Evolutionary conservation across 2,329 filamentous ascomycete genomes (phyloP).

Genomic region (Chalaropsis thielavioides): DNA sequence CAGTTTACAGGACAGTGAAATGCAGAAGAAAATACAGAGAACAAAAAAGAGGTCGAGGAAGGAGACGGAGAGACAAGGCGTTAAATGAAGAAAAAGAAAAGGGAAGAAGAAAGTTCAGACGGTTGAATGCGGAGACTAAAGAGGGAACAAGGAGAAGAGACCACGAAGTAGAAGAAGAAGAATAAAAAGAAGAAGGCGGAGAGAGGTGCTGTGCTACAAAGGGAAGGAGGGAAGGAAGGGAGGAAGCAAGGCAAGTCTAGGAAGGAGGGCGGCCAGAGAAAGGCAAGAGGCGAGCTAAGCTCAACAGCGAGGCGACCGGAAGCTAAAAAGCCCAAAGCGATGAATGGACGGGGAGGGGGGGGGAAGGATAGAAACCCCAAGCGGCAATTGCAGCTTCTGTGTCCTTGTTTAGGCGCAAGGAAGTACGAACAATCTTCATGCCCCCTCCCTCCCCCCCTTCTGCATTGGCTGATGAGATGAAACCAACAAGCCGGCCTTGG

Average conservation of each 20-base stretch:
- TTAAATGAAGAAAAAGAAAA: neutral
- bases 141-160: conserved; percentile 8
- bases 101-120: neutral
- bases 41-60: neutral
- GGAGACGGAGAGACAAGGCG: neutral
- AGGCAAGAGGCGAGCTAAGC: neutral
- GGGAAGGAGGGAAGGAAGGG: neutral
- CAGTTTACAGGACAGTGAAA: neutral
- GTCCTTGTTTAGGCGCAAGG: neutral
- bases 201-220: neutral
- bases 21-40: neutral
- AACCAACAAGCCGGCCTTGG: neutral
- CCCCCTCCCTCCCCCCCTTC: neutral
- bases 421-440: neutral
- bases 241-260: neutral
- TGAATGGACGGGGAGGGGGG: neutral
- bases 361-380: neutral
- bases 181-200: neutral
- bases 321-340: neutral
- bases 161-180: neutral
- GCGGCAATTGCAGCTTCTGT: neutral
- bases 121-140: neutral
- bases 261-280: neutral
- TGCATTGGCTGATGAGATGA: neutral
- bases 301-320: neutral